Percentiles rank a stretch among this genome's conserved stretches.
Evolutionary conservation across 208 protist genomes (phyloP).

Genomic region (Tritrichomonas foetus): DNA sequence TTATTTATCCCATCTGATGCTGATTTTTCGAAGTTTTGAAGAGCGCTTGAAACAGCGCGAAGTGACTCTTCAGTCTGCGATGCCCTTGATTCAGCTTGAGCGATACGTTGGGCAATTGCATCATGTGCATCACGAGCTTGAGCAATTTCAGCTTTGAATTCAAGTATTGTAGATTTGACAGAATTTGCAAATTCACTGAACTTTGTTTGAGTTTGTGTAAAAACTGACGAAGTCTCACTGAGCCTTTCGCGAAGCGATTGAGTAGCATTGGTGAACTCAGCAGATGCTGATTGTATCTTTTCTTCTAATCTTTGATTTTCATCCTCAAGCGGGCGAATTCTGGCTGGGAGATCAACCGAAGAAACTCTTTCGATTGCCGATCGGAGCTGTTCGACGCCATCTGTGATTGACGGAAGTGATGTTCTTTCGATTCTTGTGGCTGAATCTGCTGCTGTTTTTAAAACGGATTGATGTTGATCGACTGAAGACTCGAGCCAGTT

Average conservation of each 20-base stretch:
- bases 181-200: neutral
- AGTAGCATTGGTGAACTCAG: neutral
- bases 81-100: neutral
- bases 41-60: neutral
- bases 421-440: neutral
- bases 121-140: neutral
- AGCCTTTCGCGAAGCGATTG: neutral
- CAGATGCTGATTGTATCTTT: neutral
- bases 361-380: neutral
- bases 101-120: neutral
- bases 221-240: neutral
- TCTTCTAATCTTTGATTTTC: neutral
- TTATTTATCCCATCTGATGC: neutral
- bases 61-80: neutral
- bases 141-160: neutral
- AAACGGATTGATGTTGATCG: slow-evolving; percentile 20
- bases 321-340: neutral
- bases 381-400: neutral
- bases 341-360: neutral
- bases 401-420: neutral
- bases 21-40: neutral
- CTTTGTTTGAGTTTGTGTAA: neutral
- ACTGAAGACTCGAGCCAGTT: neutral
- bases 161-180: neutral
- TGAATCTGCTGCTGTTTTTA: neutral